Evolutionary conservation across 352 stramenopile genomes (phyloP), one percentile per base, ranked within the genome.

Genomic region (Phytophthora hibernalis): DNA sequence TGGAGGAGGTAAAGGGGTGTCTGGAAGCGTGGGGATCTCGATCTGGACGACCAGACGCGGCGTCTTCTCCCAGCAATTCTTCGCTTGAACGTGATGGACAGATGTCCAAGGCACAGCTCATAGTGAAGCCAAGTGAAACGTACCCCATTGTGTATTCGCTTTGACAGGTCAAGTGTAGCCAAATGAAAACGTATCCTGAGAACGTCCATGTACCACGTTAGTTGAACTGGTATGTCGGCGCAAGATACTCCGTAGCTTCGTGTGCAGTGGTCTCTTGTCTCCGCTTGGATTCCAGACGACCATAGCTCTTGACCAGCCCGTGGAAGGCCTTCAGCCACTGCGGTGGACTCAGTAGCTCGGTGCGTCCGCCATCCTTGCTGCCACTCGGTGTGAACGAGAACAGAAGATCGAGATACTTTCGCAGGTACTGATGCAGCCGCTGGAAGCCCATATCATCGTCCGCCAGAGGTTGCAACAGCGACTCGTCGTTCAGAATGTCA

Each of bases 291-390:
- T 93, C 80, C 54, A 85, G 57, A 28, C 82, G 82, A 33, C 85
- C 65, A 42, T 90, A 76, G 59, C 71, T 74, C 55, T 91, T 93
- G 24, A 78, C 63, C 31, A 93, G 54, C 10, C 63, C 54, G 15
- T 90, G 67, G 49, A 89, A 93, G 10, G 70, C 70, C 43, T 86
- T 86, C 30, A 92, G 68, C 85, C 85, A 93, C 35, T 90, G 82
- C 21, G 68, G 37, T 5, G 84, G 65, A 22, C 76, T 76, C 48
- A 91, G 68, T 49, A 92, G 58, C 51, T 93, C 83, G 11, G 79
- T 72, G 7, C 76, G 77, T 26, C 79, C 72, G 21, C 60, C 51
- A 20, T 81, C 72, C 40, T 82, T 78, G 30, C 76, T 79, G 35
- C 58, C 48, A 28, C 48, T 62, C 30, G 54, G 31, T 18, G 57